Conservation (phyloP, 2,329 filamentous ascomycete species). For the Alternaria dauci region DNA sequence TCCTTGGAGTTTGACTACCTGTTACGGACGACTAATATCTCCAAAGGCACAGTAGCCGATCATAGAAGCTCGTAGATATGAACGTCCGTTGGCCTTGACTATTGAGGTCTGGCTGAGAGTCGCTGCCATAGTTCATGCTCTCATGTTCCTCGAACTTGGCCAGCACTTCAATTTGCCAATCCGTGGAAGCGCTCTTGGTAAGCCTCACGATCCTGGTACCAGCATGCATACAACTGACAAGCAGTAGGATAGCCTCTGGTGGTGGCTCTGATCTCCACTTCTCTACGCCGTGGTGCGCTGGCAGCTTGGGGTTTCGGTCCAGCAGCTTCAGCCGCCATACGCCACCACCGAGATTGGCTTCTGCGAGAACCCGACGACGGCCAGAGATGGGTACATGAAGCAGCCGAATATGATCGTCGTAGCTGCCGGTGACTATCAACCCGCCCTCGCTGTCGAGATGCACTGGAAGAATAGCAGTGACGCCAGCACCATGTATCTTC, state of each 20-base stretch:
- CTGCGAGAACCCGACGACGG: conserved; percentile 65
- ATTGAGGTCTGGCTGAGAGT: conserved; percentile 62
- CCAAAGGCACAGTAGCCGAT: conserved; percentile 75
- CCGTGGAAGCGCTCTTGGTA: conserved; percentile 28
- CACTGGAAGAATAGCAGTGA: conserved; percentile 85
- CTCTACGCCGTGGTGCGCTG: conserved; percentile 21
- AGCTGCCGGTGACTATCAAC: conserved; percentile 84
- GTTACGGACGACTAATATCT: conserved; percentile 27
- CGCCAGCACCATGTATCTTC: conserved; percentile 78
- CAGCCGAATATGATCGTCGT: conserved; percentile 84
- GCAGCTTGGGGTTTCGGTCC: conserved; percentile 23
- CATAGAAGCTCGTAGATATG: conserved; percentile 80
- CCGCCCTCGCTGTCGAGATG: conserved; percentile 54
- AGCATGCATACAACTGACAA: conserved; percentile 94
- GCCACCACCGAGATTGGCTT: conserved; percentile 75
- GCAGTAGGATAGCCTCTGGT: conserved; percentile 35
- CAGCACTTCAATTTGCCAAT: conserved; percentile 71
- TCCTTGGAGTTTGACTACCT: background rate
- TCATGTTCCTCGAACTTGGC: conserved; percentile 82
- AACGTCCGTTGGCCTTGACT: conserved; percentile 52
- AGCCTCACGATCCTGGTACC: conserved; percentile 73
- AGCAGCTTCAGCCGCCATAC: conserved; percentile 86
- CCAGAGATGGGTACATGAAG: conserved; percentile 56
- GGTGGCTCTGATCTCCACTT: conserved; percentile 27
- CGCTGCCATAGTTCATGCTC: conserved; percentile 95